A percentile compares a stretch with the other conserved stretches of the same genome.
phyloP scores from a whole-genome alignment of 1,284 basidiomycete species.

The Hemileia vastatrix region DNA sequence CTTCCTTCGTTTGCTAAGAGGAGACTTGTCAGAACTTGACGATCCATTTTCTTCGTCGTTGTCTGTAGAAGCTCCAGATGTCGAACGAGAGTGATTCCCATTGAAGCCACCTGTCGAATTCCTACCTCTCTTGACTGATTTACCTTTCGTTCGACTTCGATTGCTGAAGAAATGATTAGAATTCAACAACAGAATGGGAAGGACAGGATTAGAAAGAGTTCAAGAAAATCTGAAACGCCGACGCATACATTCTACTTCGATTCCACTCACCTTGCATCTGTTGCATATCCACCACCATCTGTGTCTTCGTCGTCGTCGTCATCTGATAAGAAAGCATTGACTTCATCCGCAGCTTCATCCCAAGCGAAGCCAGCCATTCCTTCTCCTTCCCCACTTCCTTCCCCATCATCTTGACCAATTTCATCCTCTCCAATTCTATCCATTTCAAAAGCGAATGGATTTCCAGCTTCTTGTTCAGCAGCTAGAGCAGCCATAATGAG shows the following conservation, averaged over 20 bases:
- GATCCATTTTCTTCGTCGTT: slow-evolving; percentile 11
- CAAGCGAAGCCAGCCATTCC: slow-evolving; percentile 22
- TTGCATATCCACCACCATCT: slow-evolving; percentile 17
- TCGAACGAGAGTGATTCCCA: background rate
- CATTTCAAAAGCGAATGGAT: background rate
- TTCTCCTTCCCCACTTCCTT: background rate
- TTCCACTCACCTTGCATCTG: slow-evolving; percentile 6
- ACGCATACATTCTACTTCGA: too few relatives aligned
- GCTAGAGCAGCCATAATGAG: slow-evolving; percentile 1
- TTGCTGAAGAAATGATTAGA: background rate
- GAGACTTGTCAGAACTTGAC: slow-evolving; percentile 17
- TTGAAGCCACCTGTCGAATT: background rate
- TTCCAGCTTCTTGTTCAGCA: background rate
- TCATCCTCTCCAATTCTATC: slow-evolving; percentile 12
- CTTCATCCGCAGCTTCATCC: slow-evolving; percentile 42
- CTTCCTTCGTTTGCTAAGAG: slow-evolving; percentile 26
- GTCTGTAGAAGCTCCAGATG: background rate
- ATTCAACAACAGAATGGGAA: slow-evolving; percentile 4
- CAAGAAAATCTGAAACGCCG: too few relatives aligned
- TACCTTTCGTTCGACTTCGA: slow-evolving; percentile 3
- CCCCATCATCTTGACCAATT: background rate
- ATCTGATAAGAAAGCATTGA: slow-evolving; percentile 33
- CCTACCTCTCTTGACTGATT: background rate
- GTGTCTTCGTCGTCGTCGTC: slow-evolving; percentile 31
- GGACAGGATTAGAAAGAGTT: background rate